A percentile compares a stretch with the other conserved stretches of the same genome.
phyloP scores from a whole-genome alignment of 192 early-diverging fungal species.

The Backusella luteola region DNA sequence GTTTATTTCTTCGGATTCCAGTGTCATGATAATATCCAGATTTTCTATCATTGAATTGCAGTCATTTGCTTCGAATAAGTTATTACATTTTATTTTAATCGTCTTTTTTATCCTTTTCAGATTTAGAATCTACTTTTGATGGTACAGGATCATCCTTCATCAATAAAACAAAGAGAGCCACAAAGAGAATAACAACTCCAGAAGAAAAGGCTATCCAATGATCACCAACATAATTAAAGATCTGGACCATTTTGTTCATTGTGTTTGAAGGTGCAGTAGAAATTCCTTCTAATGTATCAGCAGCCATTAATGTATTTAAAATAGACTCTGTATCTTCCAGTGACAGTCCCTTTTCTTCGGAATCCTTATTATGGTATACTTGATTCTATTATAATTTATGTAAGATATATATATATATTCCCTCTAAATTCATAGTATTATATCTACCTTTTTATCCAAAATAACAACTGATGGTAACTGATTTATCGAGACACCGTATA shows the following conservation, averaged over 20 bases:
- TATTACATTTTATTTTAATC: not conserved
- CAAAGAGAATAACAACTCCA: not conserved
- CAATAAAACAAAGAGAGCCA: not conserved
- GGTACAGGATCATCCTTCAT: not conserved
- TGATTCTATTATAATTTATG: not conserved
- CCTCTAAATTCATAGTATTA: not conserved
- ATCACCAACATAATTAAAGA: constrained; percentile 1
- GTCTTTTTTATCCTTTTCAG: constrained; percentile 2
- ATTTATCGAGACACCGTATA: constrained; percentile 38
- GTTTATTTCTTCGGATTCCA: no score
- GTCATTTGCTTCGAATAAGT: no score
- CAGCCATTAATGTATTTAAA: not conserved
- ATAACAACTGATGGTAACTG: constrained; percentile 23
- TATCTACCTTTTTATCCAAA: constrained; percentile 19
- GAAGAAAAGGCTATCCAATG: constrained; percentile 2
- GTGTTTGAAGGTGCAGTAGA: not conserved
- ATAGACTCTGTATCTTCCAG: not conserved
- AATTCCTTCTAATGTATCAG: not conserved
- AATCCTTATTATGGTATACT: not conserved
- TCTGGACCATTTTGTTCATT: not conserved
- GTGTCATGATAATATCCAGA: no score
- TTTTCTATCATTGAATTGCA: no score
- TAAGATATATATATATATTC: no score
- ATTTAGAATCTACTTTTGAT: not conserved
- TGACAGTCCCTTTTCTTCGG: not conserved